A percentile compares a stretch with the other conserved stretches of the same genome.
phyloP scores from a whole-genome alignment of 1,284 basidiomycete genomes.

The Cutaneotrichosporon mucoides region DNA sequence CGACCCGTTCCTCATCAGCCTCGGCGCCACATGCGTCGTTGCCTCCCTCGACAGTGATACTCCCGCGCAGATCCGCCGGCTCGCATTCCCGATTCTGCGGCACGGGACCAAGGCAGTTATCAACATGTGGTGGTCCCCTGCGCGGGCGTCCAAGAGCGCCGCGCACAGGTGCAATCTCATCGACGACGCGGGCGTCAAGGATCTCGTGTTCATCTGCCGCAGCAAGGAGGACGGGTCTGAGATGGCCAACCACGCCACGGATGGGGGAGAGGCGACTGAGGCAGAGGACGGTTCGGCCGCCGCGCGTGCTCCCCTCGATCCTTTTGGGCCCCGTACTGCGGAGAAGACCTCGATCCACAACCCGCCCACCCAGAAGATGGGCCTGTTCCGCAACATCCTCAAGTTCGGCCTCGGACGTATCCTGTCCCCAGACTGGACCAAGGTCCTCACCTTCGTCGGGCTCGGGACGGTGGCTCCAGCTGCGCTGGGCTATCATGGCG shows the following conservation, averaged over 20 bases:
- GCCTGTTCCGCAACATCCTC: slow-evolving; percentile 1
- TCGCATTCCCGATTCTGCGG: not conserved
- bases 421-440: not conserved
- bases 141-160: not conserved
- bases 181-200: not conserved
- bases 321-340: no score
- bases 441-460: not conserved
- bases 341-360: no score
- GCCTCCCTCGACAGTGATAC: not conserved
- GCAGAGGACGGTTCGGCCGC: no score
- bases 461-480: not conserved
- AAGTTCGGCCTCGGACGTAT: not conserved
- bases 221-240: not conserved
- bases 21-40: not conserved
- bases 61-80: not conserved
- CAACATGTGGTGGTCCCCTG: slow-evolving; percentile 2
- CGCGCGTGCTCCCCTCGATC: no score
- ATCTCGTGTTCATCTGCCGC: not conserved
- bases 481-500: not conserved
- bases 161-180: not conserved
- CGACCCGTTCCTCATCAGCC: not conserved
- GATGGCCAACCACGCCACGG: not conserved
- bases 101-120: not conserved
- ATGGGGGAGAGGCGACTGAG: no score
- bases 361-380: not conserved